Evolutionary conservation across 371 early-diverging fungal species (phyloP), one percentile per base, ranked within the genome.

Genomic region (Lichtheimia corymbifera): DNA sequence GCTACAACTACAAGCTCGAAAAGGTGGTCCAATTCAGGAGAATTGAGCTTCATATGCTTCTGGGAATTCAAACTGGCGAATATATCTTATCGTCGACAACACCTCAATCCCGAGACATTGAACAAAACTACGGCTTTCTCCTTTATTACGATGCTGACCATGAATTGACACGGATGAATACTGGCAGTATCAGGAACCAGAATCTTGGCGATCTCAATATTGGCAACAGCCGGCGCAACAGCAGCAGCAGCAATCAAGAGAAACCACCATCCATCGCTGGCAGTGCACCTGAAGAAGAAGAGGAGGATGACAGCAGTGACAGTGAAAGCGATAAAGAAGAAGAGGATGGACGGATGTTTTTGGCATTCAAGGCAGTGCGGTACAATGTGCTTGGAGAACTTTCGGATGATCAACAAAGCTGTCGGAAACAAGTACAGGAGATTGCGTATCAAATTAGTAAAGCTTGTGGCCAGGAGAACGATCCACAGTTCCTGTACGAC

Each of bases 21-120:
- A 90, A 90, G 64, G 89, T 90, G 1, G 71, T 88, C 1, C 85
- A 88, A 67, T 89, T 88, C 57, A 76, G 81, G 55, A 63, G 89
- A 44, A 72, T 92, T 27, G 84, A 68, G 7, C 68, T 92, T 3
- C 77, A 83, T 14, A 82, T 77, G 30, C 77, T 92, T 50, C 59
- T 62, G 0, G 70, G 73, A 0, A 76, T 92, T 47, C 88, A 87
- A 62, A 73, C 85, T 57, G 92, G 83, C 5, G 83, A 82, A 44
- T 84, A 84, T 44, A 79, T 82, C 35, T 59, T 82, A 12, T 79
- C 83, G 1, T 73, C 83, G 0, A 55, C 76, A 6, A 68, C 77
- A n/a, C 67, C 78, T 2, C 67, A 61, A 15, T 77, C 78, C 20
- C 64, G 74, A 18, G 61, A 67, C 9, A 65, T 68, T 1, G 71